Evolutionary conservation across 2,329 filamentous ascomycete species (phyloP), one percentile per base, ranked within the genome.

Genomic region (Daldinia eschscholtzii): DNA sequence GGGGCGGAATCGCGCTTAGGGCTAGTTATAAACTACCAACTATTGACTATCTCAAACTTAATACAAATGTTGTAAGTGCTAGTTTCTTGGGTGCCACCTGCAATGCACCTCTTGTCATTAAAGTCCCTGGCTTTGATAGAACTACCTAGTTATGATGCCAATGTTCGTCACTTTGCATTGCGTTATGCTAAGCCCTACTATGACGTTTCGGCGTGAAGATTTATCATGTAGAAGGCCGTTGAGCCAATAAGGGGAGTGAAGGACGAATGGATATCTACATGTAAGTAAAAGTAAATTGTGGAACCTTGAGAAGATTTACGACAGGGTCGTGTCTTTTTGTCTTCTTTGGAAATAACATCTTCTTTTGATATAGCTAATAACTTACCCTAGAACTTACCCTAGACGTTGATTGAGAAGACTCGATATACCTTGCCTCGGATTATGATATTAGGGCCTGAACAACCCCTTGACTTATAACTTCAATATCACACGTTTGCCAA

Each of bases 131-230:
- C 5, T 26, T 26, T 37, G n/a, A 58, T 20, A 23, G 20, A 57
- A 20, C n/a, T n/a, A n/a, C n/a, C n/a, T 6, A 46, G 26, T 26
- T 20, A 44, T 44, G 42, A 44, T 44, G 46, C 12, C 26, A 12
- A 53, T 53, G 48, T 53, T 35, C 48, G 48, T 53, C 48, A 53
- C 35, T 52, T 52, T n/a, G 28, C 52, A 53, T 53, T 61, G 65
- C 57, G 52, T 58, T 44, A 63, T 64, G 52, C 37, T 46, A 57
- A 55, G 28, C 48, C 48, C 33, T 67, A 55, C 35, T 46, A 61
- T 48, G 44, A 13, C 52, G 55, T 60, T 48, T 55, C 42, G 56
- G 59, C 46, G 20, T 60, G 35, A 52, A 28, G n/a, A 26, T 50
- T 57, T n/a, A 12, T 48, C 18, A n/a, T 41, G 41, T 42, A 28